A percentile compares a stretch with the other conserved stretches of the same genome.
Evolutionary conservation across 2,329 filamentous ascomycete species (phyloP).

Genomic region (Trichophyton rubrum): DNA sequence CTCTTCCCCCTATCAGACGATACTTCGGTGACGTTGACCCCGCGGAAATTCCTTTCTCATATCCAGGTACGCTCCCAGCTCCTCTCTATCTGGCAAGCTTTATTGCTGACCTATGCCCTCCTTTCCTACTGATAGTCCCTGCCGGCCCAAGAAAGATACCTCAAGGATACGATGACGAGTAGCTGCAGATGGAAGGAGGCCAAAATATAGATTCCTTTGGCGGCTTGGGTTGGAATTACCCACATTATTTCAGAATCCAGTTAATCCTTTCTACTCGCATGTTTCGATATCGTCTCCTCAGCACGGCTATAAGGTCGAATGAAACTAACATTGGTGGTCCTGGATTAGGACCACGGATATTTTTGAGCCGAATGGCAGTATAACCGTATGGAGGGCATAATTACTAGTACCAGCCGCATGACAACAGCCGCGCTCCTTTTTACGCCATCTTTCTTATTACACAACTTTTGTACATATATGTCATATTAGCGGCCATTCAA

Average conservation of each 20-base stretch:
- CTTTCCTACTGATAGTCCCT: slow-evolving; percentile 27
- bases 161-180: slow-evolving; percentile 36
- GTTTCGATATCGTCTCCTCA: neutral
- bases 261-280: neutral
- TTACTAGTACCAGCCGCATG: neutral
- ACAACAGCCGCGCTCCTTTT: neutral
- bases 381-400: neutral
- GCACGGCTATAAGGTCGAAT: neutral
- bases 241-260: neutral
- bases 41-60: slow-evolving; percentile 68
- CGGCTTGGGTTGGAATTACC: neutral
- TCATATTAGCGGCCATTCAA: neutral
- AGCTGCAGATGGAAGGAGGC: neutral
- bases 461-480: neutral
- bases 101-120: slow-evolving; percentile 4
- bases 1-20: slow-evolving; percentile 61
- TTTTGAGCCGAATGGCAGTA: neutral
- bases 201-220: neutral
- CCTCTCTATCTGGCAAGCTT: neutral
- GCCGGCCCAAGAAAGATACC: slow-evolving; percentile 35
- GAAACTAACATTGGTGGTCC: neutral
- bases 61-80: slow-evolving; percentile 60
- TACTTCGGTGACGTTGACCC: slow-evolving; percentile 62
- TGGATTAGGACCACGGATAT: neutral
- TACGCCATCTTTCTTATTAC: neutral